phyloP scores from a whole-genome alignment of 1,284 basidiomycete genomes.

The Pseudozyma hubeiensis region DNA sequence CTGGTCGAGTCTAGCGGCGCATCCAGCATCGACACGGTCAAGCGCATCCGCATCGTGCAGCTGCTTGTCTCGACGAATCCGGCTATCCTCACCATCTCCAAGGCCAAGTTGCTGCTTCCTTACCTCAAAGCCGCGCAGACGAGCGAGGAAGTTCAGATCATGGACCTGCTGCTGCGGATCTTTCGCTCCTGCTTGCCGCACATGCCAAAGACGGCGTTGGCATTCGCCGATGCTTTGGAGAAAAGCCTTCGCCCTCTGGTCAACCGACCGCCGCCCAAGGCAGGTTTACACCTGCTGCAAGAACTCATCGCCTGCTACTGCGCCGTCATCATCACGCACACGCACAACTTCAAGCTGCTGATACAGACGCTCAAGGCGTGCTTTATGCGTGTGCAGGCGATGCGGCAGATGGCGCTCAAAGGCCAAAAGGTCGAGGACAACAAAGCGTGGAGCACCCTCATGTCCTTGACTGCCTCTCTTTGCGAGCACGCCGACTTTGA shows the following conservation, averaged over 20 bases:
- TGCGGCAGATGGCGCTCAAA: conserved; percentile 34
- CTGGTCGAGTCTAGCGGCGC: conserved; percentile 84
- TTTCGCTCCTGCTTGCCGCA: conserved; percentile 85
- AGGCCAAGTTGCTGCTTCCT: conserved; percentile 83
- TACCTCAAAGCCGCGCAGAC: conserved; percentile 85
- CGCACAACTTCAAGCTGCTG: conserved; percentile 82
- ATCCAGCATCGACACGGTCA: conserved; percentile 68
- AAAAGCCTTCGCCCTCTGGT: conserved; percentile 83
- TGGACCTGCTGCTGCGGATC: conserved; percentile 75
- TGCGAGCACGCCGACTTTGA: conserved; percentile 92
- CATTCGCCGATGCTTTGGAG: conserved; percentile 79
- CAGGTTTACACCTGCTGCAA: conserved; percentile 71
- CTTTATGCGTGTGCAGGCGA: conserved; percentile 40
- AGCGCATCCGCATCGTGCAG: conserved; percentile 81
- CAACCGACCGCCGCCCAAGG: conserved; percentile 75
- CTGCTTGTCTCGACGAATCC: conserved; percentile 84
- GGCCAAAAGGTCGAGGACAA: conserved; percentile 44
- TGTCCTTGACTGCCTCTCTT: conserved; percentile 72
- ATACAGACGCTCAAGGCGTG: conserved; percentile 73
- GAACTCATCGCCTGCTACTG: conserved; percentile 93
- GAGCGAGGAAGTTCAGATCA: conserved; percentile 78
- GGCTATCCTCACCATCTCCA: conserved; percentile 80
- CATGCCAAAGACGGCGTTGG: conserved; percentile 77
- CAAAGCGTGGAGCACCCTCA: conserved; percentile 43
- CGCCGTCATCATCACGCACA: conserved; percentile 82